Evolutionary conservation across 345 rosid genomes (phyloP).

Genomic region (Salix arbutifolia): DNA sequence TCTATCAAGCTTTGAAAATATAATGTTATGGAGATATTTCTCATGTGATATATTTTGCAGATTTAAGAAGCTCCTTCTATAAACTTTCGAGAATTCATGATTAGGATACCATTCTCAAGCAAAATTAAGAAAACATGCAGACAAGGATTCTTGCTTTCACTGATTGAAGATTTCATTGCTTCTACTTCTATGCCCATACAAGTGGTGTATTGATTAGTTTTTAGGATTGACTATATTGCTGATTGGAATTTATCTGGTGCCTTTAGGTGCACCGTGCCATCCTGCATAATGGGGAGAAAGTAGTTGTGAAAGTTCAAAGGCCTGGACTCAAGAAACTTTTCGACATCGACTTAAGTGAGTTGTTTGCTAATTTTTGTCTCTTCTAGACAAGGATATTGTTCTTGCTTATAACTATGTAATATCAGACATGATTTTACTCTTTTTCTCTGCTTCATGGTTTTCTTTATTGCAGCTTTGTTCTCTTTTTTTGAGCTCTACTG

Average conservation of each 20-base stretch:
- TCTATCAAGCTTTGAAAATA: background rate
- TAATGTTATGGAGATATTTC: background rate
- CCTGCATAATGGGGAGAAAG: slow-evolving; percentile 87
- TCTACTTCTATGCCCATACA: too few relatives aligned
- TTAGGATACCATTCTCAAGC: background rate
- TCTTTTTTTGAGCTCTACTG: background rate
- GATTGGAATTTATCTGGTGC: slow-evolving; percentile 24
- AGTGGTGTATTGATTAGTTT: background rate
- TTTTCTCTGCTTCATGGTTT: background rate
- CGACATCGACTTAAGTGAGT: slow-evolving; percentile 86
- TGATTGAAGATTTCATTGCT: background rate
- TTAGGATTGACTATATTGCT: background rate
- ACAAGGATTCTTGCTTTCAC: background rate
- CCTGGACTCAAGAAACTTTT: slow-evolving; percentile 92
- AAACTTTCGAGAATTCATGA: background rate
- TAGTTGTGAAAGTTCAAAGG: slow-evolving; percentile 87
- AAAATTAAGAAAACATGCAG: background rate
- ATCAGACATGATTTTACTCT: background rate
- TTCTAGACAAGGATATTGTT: background rate
- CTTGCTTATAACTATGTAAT: background rate
- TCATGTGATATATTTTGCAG: background rate
- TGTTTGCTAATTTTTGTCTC: background rate
- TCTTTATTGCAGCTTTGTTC: background rate
- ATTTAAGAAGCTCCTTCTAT: background rate
- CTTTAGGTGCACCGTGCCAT: slow-evolving; percentile 85